A percentile compares a stretch with the other conserved stretches of the same genome.
These are phyloP conservation scores for Leishmania braziliensis DNA, from an alignment of 208 protist genomes.

Conservation along the genomic window DNA sequence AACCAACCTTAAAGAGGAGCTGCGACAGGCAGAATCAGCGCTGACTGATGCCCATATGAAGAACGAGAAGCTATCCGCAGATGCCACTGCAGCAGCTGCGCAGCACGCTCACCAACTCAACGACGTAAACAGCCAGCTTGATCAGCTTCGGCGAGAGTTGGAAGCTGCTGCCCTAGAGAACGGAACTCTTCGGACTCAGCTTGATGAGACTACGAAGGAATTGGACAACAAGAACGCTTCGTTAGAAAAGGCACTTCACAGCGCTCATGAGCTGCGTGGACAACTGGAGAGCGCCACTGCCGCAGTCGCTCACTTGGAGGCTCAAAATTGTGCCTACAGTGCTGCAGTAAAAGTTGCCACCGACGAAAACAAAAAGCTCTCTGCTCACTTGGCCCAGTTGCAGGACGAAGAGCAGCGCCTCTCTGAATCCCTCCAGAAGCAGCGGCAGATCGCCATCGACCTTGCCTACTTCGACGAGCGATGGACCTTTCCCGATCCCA, in stretches of 20 bases:
- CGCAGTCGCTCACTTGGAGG: not conserved
- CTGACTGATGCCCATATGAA: too few species aligned
- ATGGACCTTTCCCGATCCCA: constrained; percentile 4
- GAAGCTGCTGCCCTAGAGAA: not conserved
- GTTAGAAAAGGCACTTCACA: not conserved
- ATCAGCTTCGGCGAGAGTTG: not conserved
- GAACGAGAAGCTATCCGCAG: not conserved
- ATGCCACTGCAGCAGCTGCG: constrained; percentile 1
- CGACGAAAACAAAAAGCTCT: not conserved
- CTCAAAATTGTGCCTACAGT: not conserved
- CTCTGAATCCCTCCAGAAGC: not conserved
- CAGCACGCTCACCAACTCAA: not conserved
- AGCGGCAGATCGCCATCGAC: not conserved
- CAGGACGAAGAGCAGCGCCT: constrained; percentile 30
- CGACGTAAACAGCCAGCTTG: not conserved
- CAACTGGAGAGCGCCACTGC: not conserved
- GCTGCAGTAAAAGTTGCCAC: not conserved
- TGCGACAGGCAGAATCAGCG: too few species aligned
- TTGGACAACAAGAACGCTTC: not conserved
- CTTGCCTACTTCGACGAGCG: constrained; percentile 25
- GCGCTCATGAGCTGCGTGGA: not conserved
- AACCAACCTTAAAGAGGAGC: too few species aligned
- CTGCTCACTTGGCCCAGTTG: not conserved
- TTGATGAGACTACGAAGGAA: not conserved
- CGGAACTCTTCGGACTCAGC: not conserved